phyloP scores from a whole-genome alignment of 1,284 basidiomycete genomes.

The Xerocomus amazonicus region DNA sequence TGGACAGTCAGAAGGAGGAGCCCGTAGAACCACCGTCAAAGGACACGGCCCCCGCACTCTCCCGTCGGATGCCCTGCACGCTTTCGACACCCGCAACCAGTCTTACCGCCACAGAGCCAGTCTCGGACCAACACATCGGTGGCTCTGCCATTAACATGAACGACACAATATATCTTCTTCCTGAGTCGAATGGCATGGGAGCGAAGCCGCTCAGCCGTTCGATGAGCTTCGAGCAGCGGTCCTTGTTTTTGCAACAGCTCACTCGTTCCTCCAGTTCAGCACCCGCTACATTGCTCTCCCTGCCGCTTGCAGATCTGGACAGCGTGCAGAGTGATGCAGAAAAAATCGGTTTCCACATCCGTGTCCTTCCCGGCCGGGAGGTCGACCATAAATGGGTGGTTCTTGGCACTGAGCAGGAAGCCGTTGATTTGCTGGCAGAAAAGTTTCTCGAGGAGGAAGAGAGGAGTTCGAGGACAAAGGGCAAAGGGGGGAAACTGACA shows the following conservation, averaged over 20 bases:
- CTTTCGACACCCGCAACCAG: slow-evolving; percentile 46
- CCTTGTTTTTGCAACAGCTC: slow-evolving; percentile 46
- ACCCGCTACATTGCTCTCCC: slow-evolving; percentile 45
- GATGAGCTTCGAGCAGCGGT: slow-evolving; percentile 51
- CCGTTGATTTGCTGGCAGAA: slow-evolving; percentile 32
- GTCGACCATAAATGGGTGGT: slow-evolving; percentile 42
- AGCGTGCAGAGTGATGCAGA: slow-evolving; percentile 38
- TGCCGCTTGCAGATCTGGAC: slow-evolving; percentile 43
- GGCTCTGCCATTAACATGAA: slow-evolving; percentile 23
- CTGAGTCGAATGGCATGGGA: slow-evolving; percentile 13
- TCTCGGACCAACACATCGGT: slow-evolving; percentile 19
- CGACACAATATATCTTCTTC: slow-evolving; percentile 26
- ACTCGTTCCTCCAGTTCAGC: slow-evolving; percentile 34
- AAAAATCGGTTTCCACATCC: slow-evolving; percentile 42
- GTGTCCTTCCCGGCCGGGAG: slow-evolving; percentile 33
- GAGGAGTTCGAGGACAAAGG: slow-evolving; percentile 17
- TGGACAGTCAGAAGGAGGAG: slow-evolving; percentile 1
- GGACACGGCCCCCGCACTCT: slow-evolving; percentile 8
- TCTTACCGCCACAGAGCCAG: slow-evolving; percentile 29
- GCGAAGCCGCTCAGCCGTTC: slow-evolving; percentile 38
- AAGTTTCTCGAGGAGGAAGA: slow-evolving; percentile 36
- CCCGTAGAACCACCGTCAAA: not conserved
- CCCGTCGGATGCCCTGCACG: slow-evolving; percentile 50
- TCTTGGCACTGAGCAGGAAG: slow-evolving; percentile 46
- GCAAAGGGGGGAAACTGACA: slow-evolving; percentile 24